Conservation (phyloP, 495 filamentous ascomycete species). For the Penicillium riverlandense region DNA sequence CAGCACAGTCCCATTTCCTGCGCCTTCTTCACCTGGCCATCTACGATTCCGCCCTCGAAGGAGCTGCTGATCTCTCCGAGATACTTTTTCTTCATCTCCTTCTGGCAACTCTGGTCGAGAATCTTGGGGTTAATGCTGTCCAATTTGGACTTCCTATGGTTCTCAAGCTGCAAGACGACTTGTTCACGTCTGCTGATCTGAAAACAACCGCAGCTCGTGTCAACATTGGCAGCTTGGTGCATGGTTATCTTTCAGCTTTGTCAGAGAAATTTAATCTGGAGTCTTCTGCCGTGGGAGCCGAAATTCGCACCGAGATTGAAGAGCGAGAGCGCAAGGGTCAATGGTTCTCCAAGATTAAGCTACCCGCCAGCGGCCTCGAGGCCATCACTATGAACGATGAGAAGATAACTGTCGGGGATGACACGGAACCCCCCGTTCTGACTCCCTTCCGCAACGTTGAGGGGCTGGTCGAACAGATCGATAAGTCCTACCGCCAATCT, state of each 20-base stretch:
- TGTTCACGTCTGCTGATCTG: slow-evolving; percentile 51
- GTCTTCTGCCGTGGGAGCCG: slow-evolving; percentile 53
- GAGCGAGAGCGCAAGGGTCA: slow-evolving; percentile 61
- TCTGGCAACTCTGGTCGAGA: slow-evolving; percentile 60
- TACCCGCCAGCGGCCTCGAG: slow-evolving; percentile 48
- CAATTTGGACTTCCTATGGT: slow-evolving; percentile 80
- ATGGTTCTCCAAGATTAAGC: slow-evolving; percentile 62
- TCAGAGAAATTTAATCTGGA: slow-evolving; percentile 74
- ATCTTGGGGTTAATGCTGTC: slow-evolving; percentile 78
- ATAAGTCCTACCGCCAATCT: slow-evolving; percentile 54
- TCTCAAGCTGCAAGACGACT: slow-evolving; percentile 76
- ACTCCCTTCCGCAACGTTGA: slow-evolving; percentile 37
- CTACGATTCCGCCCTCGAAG: slow-evolving; percentile 76
- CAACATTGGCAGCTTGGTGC: slow-evolving; percentile 72
- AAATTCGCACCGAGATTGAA: slow-evolving; percentile 67
- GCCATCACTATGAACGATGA: slow-evolving; percentile 28
- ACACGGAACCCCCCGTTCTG: slow-evolving; percentile 6
- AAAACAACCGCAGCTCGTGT: slow-evolving; percentile 54
- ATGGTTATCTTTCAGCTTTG: slow-evolving; percentile 79
- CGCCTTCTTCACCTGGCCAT: slow-evolving; percentile 79
- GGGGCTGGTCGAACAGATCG: slow-evolving; percentile 64
- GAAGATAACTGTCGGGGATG: slow-evolving; percentile 5
- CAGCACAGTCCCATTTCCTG: slow-evolving; percentile 61
- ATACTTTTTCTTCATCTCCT: slow-evolving; percentile 69
- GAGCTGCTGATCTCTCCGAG: slow-evolving; percentile 60